phyloP scores from a whole-genome alignment of 495 filamentous ascomycete genomes.

The Penicillium odoratum region DNA sequence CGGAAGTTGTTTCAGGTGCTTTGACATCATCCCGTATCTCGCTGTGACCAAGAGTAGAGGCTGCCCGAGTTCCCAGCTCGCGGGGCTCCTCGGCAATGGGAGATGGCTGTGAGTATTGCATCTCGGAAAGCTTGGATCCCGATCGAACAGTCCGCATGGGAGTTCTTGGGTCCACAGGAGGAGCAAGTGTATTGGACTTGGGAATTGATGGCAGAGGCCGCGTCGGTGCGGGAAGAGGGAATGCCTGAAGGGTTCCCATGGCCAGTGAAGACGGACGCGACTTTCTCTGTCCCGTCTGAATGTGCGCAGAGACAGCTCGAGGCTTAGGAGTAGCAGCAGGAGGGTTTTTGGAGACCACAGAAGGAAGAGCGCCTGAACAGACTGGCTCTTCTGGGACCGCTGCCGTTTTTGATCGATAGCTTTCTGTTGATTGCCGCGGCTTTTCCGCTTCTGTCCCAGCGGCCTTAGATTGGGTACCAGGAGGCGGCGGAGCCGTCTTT shows the following conservation, averaged over 20 bases:
- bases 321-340: slow-evolving; percentile 3
- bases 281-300: slow-evolving; percentile 15
- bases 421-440: background rate
- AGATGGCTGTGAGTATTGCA: slow-evolving; percentile 17
- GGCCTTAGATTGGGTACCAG: background rate
- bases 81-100: slow-evolving; percentile 20
- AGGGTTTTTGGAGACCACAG: background rate
- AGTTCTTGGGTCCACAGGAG: slow-evolving; percentile 9
- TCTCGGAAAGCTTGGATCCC: slow-evolving; percentile 3
- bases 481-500: slow-evolving; percentile 10
- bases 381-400: slow-evolving; percentile 3
- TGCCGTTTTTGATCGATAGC: background rate
- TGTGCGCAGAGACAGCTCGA: slow-evolving; percentile 6
- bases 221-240: slow-evolving; percentile 42
- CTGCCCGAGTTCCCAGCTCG: slow-evolving; percentile 10
- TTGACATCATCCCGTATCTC: slow-evolving; percentile 17
- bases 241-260: slow-evolving; percentile 35
- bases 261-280: slow-evolving; percentile 30
- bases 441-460: background rate
- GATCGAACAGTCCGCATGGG: slow-evolving; percentile 8
- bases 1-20: slow-evolving; percentile 11
- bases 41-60: slow-evolving; percentile 15
- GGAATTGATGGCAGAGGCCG: slow-evolving; percentile 39
- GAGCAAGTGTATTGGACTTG: slow-evolving; percentile 9
- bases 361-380: slow-evolving; percentile 11